Conservation (phyloP, 768 basidiomycete species). For the Pleurotus pulmonarius region DNA sequence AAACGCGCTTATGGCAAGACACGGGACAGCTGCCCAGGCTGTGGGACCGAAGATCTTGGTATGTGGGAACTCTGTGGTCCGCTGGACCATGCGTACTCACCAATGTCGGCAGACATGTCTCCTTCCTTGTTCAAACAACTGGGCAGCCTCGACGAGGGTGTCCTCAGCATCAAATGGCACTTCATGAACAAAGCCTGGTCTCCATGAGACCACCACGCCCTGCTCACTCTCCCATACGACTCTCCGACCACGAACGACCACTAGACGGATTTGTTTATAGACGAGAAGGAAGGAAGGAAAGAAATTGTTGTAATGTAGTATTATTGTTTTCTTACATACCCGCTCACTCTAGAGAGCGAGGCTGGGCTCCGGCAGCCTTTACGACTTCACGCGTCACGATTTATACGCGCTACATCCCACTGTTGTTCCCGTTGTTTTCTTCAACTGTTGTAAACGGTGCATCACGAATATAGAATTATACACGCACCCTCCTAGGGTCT, state of each 20-base stretch:
- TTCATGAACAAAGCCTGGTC: slow-evolving; percentile 47
- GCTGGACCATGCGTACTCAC: not conserved
- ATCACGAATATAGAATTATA: too few relatives aligned
- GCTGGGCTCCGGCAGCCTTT: not conserved
- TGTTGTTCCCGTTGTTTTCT: too few relatives aligned
- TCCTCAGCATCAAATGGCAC: slow-evolving; percentile 55
- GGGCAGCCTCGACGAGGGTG: slow-evolving; percentile 42
- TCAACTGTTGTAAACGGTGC: too few relatives aligned
- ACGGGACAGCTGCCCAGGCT: slow-evolving; percentile 58
- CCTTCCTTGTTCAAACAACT: slow-evolving; percentile 54
- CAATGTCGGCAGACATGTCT: slow-evolving; percentile 55
- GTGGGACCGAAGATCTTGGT: slow-evolving; percentile 56
- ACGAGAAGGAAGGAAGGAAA: slow-evolving; percentile 1
- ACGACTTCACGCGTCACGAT: not conserved
- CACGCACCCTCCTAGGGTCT: too few relatives aligned
- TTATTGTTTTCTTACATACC: not conserved
- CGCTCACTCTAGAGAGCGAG: not conserved
- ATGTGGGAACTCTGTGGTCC: slow-evolving; percentile 16
- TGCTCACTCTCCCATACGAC: not conserved
- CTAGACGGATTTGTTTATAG: not conserved
- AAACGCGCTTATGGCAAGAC: slow-evolving; percentile 44
- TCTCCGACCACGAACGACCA: not conserved
- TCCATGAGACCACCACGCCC: slow-evolving; percentile 24
- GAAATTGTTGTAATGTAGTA: not conserved
- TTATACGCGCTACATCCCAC: not conserved